Conservation (phyloP, 75 land plant species). For the Pseudotsuga menziesii region DNA sequence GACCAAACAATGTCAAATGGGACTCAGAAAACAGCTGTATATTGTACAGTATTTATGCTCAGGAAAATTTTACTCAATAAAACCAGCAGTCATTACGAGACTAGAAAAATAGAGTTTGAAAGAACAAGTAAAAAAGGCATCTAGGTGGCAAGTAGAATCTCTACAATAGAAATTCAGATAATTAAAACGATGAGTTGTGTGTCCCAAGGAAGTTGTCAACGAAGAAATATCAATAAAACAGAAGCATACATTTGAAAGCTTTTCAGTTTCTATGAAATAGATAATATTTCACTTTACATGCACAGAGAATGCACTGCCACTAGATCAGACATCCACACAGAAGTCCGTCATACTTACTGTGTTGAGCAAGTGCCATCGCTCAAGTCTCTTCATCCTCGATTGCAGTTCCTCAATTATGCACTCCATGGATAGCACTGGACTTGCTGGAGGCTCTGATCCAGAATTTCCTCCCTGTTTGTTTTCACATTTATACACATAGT, state of each 20-base stretch:
- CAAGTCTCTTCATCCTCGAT: conserved; percentile 69
- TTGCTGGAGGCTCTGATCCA: conserved; percentile 56
- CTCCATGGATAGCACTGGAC: conserved; percentile 62
- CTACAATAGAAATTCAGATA: neutral
- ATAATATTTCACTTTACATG: neutral
- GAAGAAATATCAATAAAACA: neutral
- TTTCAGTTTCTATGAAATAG: neutral
- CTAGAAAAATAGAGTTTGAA: neutral
- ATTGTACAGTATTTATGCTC: neutral
- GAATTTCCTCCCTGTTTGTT: conserved; percentile 52
- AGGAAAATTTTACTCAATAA: neutral
- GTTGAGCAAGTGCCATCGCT: conserved; percentile 83
- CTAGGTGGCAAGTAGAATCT: neutral
- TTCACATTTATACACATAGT: neutral
- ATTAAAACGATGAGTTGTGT: too few species aligned
- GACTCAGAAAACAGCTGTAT: neutral
- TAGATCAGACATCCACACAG: neutral
- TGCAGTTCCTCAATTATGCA: conserved; percentile 74
- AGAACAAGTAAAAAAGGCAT: neutral
- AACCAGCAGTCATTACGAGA: neutral
- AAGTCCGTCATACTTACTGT: conserved; percentile 42
- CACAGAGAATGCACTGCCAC: neutral
- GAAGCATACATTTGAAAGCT: neutral
- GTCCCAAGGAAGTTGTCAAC: too few species aligned
- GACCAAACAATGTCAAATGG: neutral